Conservation (phyloP, 2,329 filamentous ascomycete species). For the Aspergillus ibericus region DNA sequence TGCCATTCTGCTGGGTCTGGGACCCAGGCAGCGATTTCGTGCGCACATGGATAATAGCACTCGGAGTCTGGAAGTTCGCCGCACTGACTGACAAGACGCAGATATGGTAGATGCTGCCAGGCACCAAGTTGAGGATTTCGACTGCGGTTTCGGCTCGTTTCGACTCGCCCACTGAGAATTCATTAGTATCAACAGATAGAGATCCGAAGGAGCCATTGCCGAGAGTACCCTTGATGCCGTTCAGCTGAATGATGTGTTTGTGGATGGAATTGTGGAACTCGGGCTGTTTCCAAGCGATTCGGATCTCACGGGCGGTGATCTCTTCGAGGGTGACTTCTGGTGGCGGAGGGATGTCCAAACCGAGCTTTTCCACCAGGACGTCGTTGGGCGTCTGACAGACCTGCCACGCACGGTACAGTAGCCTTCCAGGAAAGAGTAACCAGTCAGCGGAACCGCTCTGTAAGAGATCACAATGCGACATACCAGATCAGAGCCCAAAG, state of each 20-base stretch:
- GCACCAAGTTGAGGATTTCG: constrained; percentile 81
- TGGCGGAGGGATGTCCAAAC: constrained; percentile 87
- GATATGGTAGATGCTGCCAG: constrained; percentile 88
- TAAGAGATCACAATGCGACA: constrained; percentile 14
- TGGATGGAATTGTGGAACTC: constrained; percentile 67
- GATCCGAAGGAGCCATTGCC: not conserved
- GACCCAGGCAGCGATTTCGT: constrained; percentile 59
- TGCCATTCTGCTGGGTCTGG: constrained; percentile 36
- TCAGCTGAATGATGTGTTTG: constrained; percentile 89
- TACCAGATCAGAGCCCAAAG: constrained; percentile 53
- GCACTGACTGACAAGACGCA: constrained; percentile 88
- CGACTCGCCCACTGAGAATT: constrained; percentile 73
- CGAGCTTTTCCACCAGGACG: constrained; percentile 84
- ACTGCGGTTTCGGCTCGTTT: constrained; percentile 81
- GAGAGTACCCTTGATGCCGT: constrained; percentile 76
- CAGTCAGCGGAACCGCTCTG: not conserved
- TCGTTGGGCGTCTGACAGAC: constrained; percentile 89
- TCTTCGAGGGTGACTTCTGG: constrained; percentile 88
- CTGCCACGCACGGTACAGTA: constrained; percentile 80
- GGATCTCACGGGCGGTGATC: constrained; percentile 82
- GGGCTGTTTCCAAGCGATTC: constrained; percentile 85
- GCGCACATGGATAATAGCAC: constrained; percentile 77
- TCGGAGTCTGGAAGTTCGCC: constrained; percentile 90
- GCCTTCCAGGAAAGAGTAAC: constrained; percentile 52
- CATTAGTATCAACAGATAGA: constrained; percentile 15